These are phyloP conservation scores for Rutidosis leptorrhynchoides DNA, from an alignment of 129 eudicot species.

Conservation along the genomic window DNA sequence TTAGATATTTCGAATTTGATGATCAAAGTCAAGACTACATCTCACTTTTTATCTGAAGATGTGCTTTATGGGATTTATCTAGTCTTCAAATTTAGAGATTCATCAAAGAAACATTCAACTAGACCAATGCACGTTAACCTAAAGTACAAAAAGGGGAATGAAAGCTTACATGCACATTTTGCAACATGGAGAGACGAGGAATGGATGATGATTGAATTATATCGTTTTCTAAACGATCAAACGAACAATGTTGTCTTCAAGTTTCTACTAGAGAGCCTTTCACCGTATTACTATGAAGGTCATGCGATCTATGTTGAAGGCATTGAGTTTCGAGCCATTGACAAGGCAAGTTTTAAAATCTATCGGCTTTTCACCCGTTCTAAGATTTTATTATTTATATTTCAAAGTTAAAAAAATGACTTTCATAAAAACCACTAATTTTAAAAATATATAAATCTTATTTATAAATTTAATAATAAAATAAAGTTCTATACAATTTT, in stretches of 20 bases:
- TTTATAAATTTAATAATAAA: too few relatives aligned
- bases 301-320: conserved; percentile 2
- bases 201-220: conserved; percentile 2
- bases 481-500: too few relatives aligned
- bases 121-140: not conserved
- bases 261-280: not conserved
- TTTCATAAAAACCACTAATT: too few relatives aligned
- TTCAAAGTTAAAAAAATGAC: too few relatives aligned
- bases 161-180: not conserved
- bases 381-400: not conserved
- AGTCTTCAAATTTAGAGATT: not conserved
- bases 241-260: not conserved
- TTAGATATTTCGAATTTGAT: not conserved
- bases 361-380: not conserved
- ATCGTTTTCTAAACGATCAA: not conserved
- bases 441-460: too few relatives aligned
- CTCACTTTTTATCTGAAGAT: not conserved
- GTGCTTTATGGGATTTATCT: not conserved
- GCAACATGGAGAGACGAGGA: not conserved
- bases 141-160: not conserved
- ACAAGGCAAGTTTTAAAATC: not conserved
- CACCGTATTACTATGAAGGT: not conserved
- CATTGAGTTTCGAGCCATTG: conserved; percentile 4
- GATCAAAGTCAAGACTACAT: not conserved
- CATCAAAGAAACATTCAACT: not conserved